phyloP scores from a whole-genome alignment of 2,329 filamentous ascomycete species.

The Emmonsiellopsis sp. region DNA sequence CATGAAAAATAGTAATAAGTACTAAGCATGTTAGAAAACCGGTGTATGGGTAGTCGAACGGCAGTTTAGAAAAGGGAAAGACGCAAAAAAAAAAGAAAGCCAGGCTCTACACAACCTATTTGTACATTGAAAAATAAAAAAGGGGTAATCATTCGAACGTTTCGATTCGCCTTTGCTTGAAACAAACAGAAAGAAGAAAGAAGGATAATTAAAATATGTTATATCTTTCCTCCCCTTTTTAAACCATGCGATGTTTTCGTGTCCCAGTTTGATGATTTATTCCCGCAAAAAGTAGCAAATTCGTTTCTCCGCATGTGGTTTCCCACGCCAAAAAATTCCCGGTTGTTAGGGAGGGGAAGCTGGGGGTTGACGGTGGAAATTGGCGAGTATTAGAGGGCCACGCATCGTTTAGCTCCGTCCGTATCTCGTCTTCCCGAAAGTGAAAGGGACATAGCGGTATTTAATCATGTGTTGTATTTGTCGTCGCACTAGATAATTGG shows the following conservation, averaged over 20 bases:
- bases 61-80: too few species aligned
- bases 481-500: conserved; percentile 64
- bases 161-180: neutral
- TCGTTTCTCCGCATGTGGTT: neutral
- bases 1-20: too few species aligned
- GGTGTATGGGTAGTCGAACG: too few species aligned
- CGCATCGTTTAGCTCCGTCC: conserved; percentile 19
- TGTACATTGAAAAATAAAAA: conserved; percentile 1
- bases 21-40: too few species aligned
- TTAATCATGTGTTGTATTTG: conserved; percentile 99
- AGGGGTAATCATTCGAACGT: neutral
- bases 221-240: neutral
- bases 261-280: neutral
- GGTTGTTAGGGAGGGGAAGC: neutral
- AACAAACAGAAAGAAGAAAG: neutral
- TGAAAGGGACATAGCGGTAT: conserved; percentile 95
- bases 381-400: neutral
- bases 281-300: neutral
- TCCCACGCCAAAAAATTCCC: neutral
- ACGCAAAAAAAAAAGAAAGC: neutral
- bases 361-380: neutral
- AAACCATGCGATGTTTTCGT: neutral
- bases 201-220: neutral
- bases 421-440: conserved; percentile 80
- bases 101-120: neutral